Evolutionary conservation across 2,329 filamentous ascomycete genomes (phyloP), one percentile per base, ranked within the genome.

Genomic region (Hirsutella rhossiliensis): DNA sequence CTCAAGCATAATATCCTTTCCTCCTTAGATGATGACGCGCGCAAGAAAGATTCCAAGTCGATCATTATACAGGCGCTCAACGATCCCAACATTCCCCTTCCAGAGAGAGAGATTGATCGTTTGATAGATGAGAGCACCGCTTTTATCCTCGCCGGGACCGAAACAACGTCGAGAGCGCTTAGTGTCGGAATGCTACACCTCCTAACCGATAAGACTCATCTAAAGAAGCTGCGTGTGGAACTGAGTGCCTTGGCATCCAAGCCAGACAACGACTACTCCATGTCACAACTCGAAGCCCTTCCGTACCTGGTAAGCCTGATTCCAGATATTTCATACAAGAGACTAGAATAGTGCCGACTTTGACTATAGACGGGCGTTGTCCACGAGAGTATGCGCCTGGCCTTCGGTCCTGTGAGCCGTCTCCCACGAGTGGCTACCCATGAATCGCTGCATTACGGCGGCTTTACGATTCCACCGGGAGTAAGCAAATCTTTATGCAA

Each of bases 101-200:
- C 7, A 34, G 32, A 34, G 13, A 7, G 32, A n/a, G 13, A 34
- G 5, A 9, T 34, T n/a, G 32, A 34, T n/a, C 32, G 32, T 34
- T n/a, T 34, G 8, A 11, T 34, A n/a, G 50, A 53, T 19, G 52
- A 55, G 30, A 45, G 50, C 17, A 42, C 40, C 12, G 45, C 38
- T 11, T 29, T 54, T 15, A 13, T 53, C 13, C 38, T 48, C 30
- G 52, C 48, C 3, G 51, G 52, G 5, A 53, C 51, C 0, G 52
- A 53, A 37, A 51, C 52, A 1, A 44, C 51, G 1, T 42, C 50
- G 4, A 36, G 48, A 40, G 41, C 44, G 11, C 38, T 48, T 3
- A 46, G 43, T 12, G 36, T 48, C 7, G 43, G 36, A 9, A 38
- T 48, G 17, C 51, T 44, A 11, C 41, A 52, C 38, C 41, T 51